Evolutionary conservation across 306 rosid genomes (phyloP), one percentile per base, ranked within the genome.

Genomic region (Castanea sativa): DNA sequence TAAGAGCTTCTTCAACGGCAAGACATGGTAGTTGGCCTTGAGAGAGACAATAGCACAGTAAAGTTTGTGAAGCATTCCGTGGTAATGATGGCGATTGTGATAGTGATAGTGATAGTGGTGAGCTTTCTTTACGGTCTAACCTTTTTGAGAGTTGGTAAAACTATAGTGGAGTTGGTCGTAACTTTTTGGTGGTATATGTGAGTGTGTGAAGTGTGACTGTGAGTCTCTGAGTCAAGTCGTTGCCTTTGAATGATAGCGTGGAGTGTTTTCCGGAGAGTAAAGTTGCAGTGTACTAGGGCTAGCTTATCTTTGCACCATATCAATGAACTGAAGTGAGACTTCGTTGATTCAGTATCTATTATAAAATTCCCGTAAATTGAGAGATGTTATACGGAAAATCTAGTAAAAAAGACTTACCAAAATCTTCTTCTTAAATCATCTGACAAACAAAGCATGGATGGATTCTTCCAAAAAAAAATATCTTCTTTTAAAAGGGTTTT

Each of bases 341-440:
- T 33, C 16, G 18, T 41, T 8, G 73, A n/a, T 69, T 41, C 57
- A 5, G 33, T 18, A 70, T 41, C 55, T 45, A 70, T n/a, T 49
- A 43, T 45, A 45, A 43, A 70, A 70, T 35, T 35, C 72, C 52
- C 41, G 18, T 13, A 45, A 14, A 5, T 16, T 21, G 20, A 2
- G 73, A 10, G 30, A 8, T 6, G 19, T n/a, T 21, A 2, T 23
- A 43, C 30, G 74, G 74, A 8, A 45, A 70, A 70, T 70, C 58
- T 45, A 45, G 45, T 23, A 32, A 5, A 49, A 65, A 3, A 3
- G 19, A 43, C 73, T 23, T n/a, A 45, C 32, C 21, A 45, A 45
- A 41, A 70, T 70, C 74, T 45, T 70, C 57, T 5, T 45, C 35
- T 70, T 70, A 45, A 70, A 70, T 70, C 23, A 29, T 70, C 55